Base-by-base conservation (phyloP, 2,329 filamentous ascomycete species). In the Fusarium sp. region DNA sequence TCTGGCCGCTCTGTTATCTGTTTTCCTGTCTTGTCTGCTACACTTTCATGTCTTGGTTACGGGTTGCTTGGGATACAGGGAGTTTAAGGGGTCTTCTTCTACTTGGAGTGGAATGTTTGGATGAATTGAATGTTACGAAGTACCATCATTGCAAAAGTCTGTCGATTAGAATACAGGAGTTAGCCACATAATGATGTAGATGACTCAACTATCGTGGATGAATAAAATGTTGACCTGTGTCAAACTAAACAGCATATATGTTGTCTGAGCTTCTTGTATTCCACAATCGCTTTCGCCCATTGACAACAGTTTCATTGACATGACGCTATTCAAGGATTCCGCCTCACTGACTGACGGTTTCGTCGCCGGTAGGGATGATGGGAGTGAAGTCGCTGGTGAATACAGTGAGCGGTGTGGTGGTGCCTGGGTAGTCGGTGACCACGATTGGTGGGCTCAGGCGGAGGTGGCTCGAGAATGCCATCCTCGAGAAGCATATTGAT, bases 311-410 rank as follows among this genome's bases (percentile, higher is more conserved):
- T 17, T 50, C 11, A 58, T 7, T 33, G 30, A 33, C 3, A 7
- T 33, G 30, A 33, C 6, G 20, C 30, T 17, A 28, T 19, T 60
- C 24, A 60, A 19, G 11, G 51, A 9, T 32, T 43, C 35, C 28
- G 53, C 26, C 57, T 39, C 9, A 46, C 11, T 6, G 59, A 40
- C 41, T 48, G 56, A 4, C 63, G 62, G 15, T 20, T 47, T n/a
- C 60, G 67, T 45, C 71, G 63, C 5, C 63, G 61, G 35, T 73
- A 73, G 6, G 70, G 68, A 43, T 73, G 68, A 37, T 71, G 52
- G 3, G 60, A 63, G 45, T 71, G 54, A 47, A 71, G 59, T 17
- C 71, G 66, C 22, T 70, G 71, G n/a, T 73, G 66, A 30, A 32
- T 58, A 28, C 66, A 67, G 33, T 71, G 54, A 8, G 59, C 58